Base-by-base conservation (phyloP, 495 filamentous ascomycete species). In the Tuber borchii region DNA sequence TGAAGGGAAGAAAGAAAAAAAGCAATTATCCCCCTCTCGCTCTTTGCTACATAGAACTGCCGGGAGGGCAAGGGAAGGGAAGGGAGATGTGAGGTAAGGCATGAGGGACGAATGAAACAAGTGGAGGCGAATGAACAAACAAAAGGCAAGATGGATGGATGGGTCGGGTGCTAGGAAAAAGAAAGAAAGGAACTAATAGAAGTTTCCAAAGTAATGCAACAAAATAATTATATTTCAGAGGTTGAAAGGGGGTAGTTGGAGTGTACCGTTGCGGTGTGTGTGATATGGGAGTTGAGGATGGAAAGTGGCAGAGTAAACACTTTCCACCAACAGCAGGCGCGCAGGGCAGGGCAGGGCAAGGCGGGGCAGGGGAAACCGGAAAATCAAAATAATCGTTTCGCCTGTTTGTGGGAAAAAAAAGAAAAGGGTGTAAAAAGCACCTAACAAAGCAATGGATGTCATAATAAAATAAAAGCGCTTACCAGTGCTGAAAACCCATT, bases 401-500 rank as follows among this genome's bases (percentile, higher is more conserved):
- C 12, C 26, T 31, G 26, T 65, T 65, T 17, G 56, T 65, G 56
- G 56, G 56, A 65, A 65, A 6, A 65, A 31, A 37, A 65, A 31
- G n/a, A 65, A 65, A 65, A 34, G 26, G 51, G 10, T 31, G 51
- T 61, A 61, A 61, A 65, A 34, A 34, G 26, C n/a, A 65, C 26
- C 56, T 16, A 65, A 65, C 56, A 65, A 34, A 65, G 26, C 51
- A 42, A 26, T 71, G 16, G 14, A 71, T 43, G 22, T 16, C 12
- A 71, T 42, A n/a, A 22, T n/a, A 16, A 61, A 26, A 44, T 51
- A 19, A n/a, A 31, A 34, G 43, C 46, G 51, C 77, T 70, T 75
- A 82, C 80, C 88, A 44, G 88, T 89, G 74, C 87, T 89, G 71
- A 89, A 87, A 70, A 89, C 87, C 80, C 83, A 89, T 74, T 87